Conservation (phyloP, 2,329 filamentous ascomycete genomes). For the Diaporthe vaccinii region DNA sequence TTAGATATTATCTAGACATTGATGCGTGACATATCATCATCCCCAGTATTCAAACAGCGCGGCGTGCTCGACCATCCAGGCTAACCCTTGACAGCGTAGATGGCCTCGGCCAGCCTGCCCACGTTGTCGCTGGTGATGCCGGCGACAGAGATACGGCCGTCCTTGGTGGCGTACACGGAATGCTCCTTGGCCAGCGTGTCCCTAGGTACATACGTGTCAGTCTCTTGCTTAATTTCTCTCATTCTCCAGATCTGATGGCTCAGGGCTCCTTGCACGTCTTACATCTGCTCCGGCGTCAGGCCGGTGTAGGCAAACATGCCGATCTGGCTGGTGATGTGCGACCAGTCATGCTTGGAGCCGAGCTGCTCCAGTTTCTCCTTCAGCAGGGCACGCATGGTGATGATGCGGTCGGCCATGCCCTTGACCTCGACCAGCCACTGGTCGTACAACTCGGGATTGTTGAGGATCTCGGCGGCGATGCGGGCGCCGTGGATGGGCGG, state of each 20-base stretch:
- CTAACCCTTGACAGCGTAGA: constrained; percentile 85
- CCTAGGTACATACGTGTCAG: neutral
- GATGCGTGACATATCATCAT: neutral
- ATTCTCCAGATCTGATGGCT: neutral
- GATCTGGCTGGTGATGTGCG: constrained; percentile 98
- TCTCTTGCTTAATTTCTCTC: neutral
- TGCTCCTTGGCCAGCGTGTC: constrained; percentile 91
- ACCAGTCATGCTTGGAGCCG: constrained; percentile 97
- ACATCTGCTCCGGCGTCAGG: constrained; percentile 89
- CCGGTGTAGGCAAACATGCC: constrained; percentile 99
- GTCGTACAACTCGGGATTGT: constrained; percentile 84
- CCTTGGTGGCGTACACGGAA: constrained; percentile 97
- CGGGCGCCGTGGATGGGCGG: constrained; percentile 96
- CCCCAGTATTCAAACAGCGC: neutral
- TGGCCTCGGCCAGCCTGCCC: constrained; percentile 83
- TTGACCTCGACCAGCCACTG: constrained; percentile 98
- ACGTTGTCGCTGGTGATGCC: constrained; percentile 87
- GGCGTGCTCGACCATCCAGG: neutral
- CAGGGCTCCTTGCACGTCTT: neutral
- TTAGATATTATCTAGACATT: constrained; percentile 5
- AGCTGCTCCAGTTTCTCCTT: constrained; percentile 96
- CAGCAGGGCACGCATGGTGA: constrained; percentile 94
- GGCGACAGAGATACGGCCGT: constrained; percentile 87
- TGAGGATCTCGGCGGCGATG: constrained; percentile 92
- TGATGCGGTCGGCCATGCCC: constrained; percentile 99